Base-by-base conservation (phyloP, 202 grass and related monocot genomes). In the Cymbopogon flexuosus region DNA sequence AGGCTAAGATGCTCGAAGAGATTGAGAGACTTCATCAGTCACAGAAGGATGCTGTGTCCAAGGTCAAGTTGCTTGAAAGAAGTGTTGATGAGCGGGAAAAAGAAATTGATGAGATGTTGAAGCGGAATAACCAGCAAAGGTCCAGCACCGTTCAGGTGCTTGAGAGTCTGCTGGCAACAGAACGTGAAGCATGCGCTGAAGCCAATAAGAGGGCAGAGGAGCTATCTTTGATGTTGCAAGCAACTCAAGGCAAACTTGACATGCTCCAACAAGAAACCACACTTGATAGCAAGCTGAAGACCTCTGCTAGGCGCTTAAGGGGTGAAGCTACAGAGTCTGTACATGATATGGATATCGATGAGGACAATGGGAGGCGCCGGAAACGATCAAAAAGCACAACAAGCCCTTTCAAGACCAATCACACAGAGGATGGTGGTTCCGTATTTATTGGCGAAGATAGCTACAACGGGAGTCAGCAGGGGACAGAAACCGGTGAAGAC, bases 331-430 rank as follows among this genome's bases (percentile, higher is more conserved):
- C 95, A 7, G 92, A 99, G 78, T 93, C 96, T 18, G 92, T 99
- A 49, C 96, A 99, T 81, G 90, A 96, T 65, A 93, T 99, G 96
- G 96, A 99, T 42, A 60, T 96, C 13, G 87, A 90, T 69, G 84
- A 91, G 2, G 79, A 88, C 56, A 70, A 49, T 7, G 90, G 47
- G 34, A 96, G 87, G 88, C 76, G 71, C 37, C 90, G 87, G 72
- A 99, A 99, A 81, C 90, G 92, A 69, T 83, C 92, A 21, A 99
- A 99, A 83, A 99, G 92, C 80, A 96, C 88, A n/a, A 91, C 90
- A n/a, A 99, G 96, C 79, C 96, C 92, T 1, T 88, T 93, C 31
- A 93, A 99, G 83, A 79, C 62, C 27, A 84, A 42, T 57, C 87
- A 76, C 14, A 88, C 80, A 0, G 92, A 96, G 81, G 96, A 99